Percentiles rank a stretch among this genome's conserved stretches.
phyloP scores from a whole-genome alignment of 2,329 filamentous ascomycete genomes.

The Phyllosticta citrichinensis region DNA sequence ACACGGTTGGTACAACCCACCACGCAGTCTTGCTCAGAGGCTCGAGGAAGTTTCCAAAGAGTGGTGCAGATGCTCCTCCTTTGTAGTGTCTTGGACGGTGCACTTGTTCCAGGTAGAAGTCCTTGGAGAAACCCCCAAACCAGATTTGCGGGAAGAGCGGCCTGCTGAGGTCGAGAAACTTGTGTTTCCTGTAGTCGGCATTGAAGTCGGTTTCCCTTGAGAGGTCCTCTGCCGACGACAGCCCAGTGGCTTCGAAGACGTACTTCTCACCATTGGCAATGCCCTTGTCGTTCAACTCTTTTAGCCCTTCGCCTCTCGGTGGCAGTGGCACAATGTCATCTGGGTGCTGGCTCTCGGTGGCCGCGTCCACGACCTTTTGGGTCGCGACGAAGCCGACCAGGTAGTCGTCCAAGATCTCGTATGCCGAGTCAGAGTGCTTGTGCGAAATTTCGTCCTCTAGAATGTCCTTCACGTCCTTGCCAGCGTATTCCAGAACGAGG shows the following conservation, averaged over 20 bases:
- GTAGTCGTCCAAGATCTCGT: constrained; percentile 84
- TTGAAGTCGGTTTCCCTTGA: constrained; percentile 69
- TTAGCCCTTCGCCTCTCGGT: constrained; percentile 35
- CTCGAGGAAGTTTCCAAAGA: constrained; percentile 98
- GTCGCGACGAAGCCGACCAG: constrained; percentile 70
- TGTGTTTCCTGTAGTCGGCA: constrained; percentile 77
- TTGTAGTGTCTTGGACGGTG: constrained; percentile 94
- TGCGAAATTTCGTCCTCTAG: constrained; percentile 78
- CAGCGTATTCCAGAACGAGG: constrained; percentile 79
- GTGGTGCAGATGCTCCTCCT: constrained; percentile 79
- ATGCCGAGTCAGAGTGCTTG: constrained; percentile 81
- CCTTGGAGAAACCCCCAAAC: constrained; percentile 77
- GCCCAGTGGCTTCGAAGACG: constrained; percentile 60
- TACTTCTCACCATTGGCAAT: constrained; percentile 21
- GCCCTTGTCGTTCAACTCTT: constrained; percentile 43
- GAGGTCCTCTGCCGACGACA: constrained; percentile 82
- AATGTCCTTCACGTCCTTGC: constrained; percentile 74
- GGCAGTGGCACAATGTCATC: constrained; percentile 44
- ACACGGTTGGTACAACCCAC: constrained; percentile 78
- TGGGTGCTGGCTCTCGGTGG: constrained; percentile 37
- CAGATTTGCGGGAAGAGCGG: constrained; percentile 84
- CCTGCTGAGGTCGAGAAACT: constrained; percentile 81
- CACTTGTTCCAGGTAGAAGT: constrained; percentile 95
- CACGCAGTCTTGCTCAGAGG: constrained; percentile 91
- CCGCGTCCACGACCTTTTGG: constrained; percentile 44